Percentiles rank a stretch among this genome's conserved stretches.
These are phyloP conservation scores for Homolaphlyctis polyrhiza DNA, from an alignment of 371 early-diverging fungal genomes.

Conservation along the genomic window DNA sequence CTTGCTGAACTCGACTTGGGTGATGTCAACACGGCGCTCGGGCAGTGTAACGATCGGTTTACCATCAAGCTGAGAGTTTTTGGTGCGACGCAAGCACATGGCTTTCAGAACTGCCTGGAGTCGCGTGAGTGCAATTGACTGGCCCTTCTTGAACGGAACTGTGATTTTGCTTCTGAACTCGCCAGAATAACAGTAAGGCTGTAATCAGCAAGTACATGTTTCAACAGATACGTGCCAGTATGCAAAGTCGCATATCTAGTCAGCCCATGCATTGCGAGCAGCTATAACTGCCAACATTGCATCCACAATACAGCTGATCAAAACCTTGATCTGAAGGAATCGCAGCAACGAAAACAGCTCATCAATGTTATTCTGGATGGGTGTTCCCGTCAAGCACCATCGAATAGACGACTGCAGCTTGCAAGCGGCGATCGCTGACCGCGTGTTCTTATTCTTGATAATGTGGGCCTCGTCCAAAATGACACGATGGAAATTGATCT, in stretches of 20 bases:
- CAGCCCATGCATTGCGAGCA: background rate
- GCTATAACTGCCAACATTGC: background rate
- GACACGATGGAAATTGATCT: conserved; percentile 12
- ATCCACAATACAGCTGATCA: background rate
- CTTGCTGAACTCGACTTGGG: conserved; percentile 42
- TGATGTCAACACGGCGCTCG: conserved; percentile 47
- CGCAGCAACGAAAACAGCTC: conserved; percentile 18
- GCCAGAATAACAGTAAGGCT: conserved; percentile 28
- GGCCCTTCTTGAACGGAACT: conserved; percentile 11
- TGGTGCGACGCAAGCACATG: conserved; percentile 71
- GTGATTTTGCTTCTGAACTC: conserved; percentile 21
- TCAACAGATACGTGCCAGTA: too few relatives aligned
- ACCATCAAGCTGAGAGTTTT: conserved; percentile 57
- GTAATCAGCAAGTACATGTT: background rate
- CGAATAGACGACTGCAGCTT: conserved; percentile 15
- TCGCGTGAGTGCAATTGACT: conserved; percentile 39
- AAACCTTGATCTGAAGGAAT: conserved; percentile 22
- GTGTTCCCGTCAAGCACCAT: conserved; percentile 36
- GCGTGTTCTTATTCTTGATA: conserved; percentile 36
- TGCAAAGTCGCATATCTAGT: background rate
- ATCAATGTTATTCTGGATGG: conserved; percentile 24
- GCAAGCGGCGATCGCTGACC: conserved; percentile 15
- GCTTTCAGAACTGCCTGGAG: conserved; percentile 61
- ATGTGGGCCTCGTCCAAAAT: conserved; percentile 35
- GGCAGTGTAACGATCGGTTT: conserved; percentile 62